Evolutionary conservation across 169 alveolate species (phyloP).

Genomic region (Plasmodium fragile): DNA sequence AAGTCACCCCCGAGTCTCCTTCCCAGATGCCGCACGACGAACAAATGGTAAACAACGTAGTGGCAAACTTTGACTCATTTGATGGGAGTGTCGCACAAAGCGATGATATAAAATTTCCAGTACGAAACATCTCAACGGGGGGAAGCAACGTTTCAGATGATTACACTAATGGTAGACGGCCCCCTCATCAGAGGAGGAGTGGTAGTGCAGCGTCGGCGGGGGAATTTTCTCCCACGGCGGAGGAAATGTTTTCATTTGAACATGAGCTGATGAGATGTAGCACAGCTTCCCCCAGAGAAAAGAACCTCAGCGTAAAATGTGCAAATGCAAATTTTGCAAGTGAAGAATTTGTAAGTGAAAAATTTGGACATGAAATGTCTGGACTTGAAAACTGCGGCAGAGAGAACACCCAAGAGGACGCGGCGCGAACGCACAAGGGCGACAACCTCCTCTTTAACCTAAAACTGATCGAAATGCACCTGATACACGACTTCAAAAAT

Average conservation of each 20-base stretch:
- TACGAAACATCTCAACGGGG: background rate
- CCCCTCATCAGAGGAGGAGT: background rate
- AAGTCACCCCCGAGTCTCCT: background rate
- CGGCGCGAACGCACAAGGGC: background rate
- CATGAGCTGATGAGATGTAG: background rate
- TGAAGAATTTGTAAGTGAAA: too few relatives aligned
- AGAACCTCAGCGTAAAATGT: background rate
- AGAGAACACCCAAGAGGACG: background rate
- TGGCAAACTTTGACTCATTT: slow-evolving; percentile 13
- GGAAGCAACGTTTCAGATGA: background rate
- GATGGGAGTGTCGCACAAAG: background rate
- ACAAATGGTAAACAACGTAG: slow-evolving; percentile 16
- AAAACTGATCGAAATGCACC: slow-evolving; percentile 63
- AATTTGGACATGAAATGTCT: background rate
- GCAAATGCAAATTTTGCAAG: too few relatives aligned
- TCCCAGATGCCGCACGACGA: slow-evolving; percentile 2
- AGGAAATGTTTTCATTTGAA: background rate
- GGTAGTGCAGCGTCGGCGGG: background rate
- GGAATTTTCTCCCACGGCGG: background rate
- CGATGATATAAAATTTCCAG: background rate
- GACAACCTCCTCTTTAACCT: slow-evolving; percentile 34
- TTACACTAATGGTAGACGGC: background rate
- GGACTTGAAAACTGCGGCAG: background rate
- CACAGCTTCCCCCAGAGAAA: background rate
- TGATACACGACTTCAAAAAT: slow-evolving; percentile 51